Conservation (phyloP, 108 stramenopile species). For the Epithemia pelagica region DNA sequence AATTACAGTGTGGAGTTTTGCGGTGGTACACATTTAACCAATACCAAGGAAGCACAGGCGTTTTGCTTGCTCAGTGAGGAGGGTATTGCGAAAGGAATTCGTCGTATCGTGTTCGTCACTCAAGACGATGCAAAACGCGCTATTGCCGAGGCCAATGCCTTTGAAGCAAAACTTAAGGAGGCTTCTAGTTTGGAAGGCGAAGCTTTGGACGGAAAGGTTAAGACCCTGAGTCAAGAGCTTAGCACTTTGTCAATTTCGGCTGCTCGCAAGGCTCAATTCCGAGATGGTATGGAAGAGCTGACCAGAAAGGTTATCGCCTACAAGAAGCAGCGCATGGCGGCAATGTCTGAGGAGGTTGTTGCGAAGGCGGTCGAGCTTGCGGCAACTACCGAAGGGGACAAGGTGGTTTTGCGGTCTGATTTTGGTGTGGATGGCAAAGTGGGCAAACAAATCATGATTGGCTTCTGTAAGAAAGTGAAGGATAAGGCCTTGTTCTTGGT, state of each 20-base stretch:
- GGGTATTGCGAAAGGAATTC: conserved; percentile 97
- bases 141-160: conserved; percentile 59
- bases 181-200: conserved; percentile 56
- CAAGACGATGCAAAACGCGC: conserved; percentile 80
- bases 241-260: conserved; percentile 64
- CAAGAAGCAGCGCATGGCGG: conserved; percentile 78
- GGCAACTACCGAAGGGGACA: conserved; percentile 46
- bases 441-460: conserved; percentile 71
- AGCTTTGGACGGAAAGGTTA: conserved; percentile 58
- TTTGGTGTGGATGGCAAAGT: conserved; percentile 91
- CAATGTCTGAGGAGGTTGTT: conserved; percentile 60
- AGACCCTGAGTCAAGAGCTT: conserved; percentile 66
- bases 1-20: conserved; percentile 97
- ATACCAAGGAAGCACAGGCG: conserved; percentile 89
- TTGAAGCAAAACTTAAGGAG: conserved; percentile 57
- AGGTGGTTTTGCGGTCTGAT: conserved; percentile 84
- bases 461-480: conserved; percentile 78
- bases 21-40: conserved; percentile 97
- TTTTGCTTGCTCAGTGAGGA: conserved; percentile 93
- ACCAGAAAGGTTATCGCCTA: conserved; percentile 70
- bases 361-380: conserved; percentile 61
- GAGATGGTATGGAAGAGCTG: conserved; percentile 47
- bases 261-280: conserved; percentile 63
- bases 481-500: conserved; percentile 79
- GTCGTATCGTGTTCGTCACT: conserved; percentile 92